Conservation (phyloP, 1,284 basidiomycete species). For the Malassezia vespertilionis region DNA sequence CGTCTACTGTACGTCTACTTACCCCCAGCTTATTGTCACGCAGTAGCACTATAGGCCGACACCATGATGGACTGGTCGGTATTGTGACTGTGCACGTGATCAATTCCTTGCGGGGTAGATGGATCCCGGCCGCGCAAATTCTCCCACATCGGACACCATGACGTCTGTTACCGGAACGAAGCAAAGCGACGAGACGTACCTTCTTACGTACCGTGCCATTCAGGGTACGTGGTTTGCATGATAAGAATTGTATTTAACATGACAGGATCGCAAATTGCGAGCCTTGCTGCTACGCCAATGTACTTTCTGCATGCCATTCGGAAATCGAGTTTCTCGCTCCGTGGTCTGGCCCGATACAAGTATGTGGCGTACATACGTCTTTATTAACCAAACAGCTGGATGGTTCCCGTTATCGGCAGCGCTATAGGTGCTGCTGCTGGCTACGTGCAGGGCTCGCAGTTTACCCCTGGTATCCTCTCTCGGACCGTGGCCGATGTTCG, state of each 20-base stretch:
- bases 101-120: background rate
- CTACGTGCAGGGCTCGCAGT: constrained; percentile 19
- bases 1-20: background rate
- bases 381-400: constrained; percentile 23
- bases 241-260: background rate
- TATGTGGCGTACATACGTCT: constrained; percentile 1
- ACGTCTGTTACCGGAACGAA: too few relatives aligned
- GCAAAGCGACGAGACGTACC: constrained; percentile 13
- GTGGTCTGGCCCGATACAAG: constrained; percentile 30
- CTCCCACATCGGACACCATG: too few relatives aligned
- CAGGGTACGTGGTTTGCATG: constrained; percentile 8
- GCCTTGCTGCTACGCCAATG: constrained; percentile 34
- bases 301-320: constrained; percentile 26
- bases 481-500: constrained; percentile 14
- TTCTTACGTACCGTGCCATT: constrained; percentile 10
- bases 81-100: background rate
- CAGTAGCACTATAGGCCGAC: background rate
- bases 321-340: constrained; percentile 24
- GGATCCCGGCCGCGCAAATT: too few relatives aligned
- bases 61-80: background rate
- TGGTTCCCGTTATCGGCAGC: constrained; percentile 24
- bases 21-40: background rate
- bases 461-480: constrained; percentile 18
- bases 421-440: constrained; percentile 20
- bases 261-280: constrained; percentile 26